Percentiles rank a stretch among this genome's conserved stretches.
Evolutionary conservation across 169 alveolate genomes (phyloP).

Genomic region (Theileria orientalis): DNA sequence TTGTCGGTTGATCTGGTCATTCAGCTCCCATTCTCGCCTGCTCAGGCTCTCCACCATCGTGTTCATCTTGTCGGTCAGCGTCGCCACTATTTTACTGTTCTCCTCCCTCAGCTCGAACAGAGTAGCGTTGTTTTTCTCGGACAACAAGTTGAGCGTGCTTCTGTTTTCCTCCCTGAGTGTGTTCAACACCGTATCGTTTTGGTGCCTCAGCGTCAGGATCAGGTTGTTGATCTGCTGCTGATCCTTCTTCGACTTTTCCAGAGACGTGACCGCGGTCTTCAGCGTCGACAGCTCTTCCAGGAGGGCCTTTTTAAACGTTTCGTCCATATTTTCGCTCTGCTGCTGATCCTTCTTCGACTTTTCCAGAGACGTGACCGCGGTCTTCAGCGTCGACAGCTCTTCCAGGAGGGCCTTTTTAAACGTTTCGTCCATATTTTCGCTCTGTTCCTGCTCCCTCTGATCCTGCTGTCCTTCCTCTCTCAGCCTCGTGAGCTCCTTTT

Average conservation of each 20-base stretch:
- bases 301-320: background rate
- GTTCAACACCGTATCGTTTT: background rate
- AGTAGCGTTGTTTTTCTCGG: conserved; percentile 12
- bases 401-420: background rate
- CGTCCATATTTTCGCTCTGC: background rate
- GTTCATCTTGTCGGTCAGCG: background rate
- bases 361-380: background rate
- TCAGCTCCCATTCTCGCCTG: background rate
- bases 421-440: conserved; percentile 13
- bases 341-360: background rate
- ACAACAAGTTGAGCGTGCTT: background rate
- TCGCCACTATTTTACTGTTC: background rate
- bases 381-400: background rate
- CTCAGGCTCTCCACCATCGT: background rate
- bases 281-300: background rate
- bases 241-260: conserved; percentile 1
- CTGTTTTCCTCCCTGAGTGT: conserved; percentile 12
- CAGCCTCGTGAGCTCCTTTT: background rate
- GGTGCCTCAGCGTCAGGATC: background rate
- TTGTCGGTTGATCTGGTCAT: background rate
- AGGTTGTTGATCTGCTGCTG: background rate
- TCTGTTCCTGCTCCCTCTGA: background rate
- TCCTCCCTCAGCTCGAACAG: background rate
- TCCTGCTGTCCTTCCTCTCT: too few species aligned
- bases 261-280: background rate